Percentiles rank a stretch among this genome's conserved stretches.
Conservation (phyloP, 352 stramenopile species). For the Globisporangium spiculum region DNA sequence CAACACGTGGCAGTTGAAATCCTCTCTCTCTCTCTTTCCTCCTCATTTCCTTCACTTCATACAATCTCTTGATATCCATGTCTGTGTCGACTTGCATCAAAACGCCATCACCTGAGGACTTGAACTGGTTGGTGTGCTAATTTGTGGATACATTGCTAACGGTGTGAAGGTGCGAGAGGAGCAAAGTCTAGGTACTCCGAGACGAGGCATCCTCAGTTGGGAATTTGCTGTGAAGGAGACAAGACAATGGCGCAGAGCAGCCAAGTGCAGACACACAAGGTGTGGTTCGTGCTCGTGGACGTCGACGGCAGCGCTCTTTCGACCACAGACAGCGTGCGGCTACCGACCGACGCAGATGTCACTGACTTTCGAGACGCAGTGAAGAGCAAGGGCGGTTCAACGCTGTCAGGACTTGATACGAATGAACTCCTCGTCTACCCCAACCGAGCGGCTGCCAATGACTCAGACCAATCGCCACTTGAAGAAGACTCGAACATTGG, state of each 20-base stretch:
- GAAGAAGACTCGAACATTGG: too few relatives aligned
- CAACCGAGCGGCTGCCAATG: too few relatives aligned
- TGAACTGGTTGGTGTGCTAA: neutral
- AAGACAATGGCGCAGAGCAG: neutral
- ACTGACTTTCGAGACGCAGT: too few relatives aligned
- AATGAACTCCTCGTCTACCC: too few relatives aligned
- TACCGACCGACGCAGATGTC: neutral
- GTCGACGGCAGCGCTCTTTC: neutral
- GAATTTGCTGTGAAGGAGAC: neutral
- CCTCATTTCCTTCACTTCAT: neutral
- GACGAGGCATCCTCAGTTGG: neutral
- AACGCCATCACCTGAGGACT: neutral
- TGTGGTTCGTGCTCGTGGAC: neutral
- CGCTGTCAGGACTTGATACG: too few relatives aligned
- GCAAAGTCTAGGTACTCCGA: neutral
- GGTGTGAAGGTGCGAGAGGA: neutral
- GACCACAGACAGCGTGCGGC: neutral
- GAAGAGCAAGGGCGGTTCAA: too few relatives aligned
- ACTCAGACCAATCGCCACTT: too few relatives aligned
- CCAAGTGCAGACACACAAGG: neutral
- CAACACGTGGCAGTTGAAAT: neutral
- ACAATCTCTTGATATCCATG: neutral
- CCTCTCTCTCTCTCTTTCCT: neutral
- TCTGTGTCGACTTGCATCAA: neutral
- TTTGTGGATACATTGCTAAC: neutral